Conservation (phyloP, 345 rosid species). For the Dovyalis caffra region DNA sequence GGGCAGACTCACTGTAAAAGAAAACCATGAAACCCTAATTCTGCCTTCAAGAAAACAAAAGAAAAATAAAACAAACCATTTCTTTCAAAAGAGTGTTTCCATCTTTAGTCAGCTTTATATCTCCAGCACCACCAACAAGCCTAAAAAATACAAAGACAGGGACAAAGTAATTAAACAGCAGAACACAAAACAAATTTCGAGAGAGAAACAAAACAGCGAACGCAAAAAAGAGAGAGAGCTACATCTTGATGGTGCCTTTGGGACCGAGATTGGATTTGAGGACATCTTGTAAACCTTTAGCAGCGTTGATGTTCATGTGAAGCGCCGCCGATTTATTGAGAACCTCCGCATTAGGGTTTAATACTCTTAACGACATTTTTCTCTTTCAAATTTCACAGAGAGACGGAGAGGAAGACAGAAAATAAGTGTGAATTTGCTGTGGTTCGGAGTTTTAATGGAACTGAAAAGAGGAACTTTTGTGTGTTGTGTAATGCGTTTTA, state of each 20-base stretch:
- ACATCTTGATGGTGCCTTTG: slow-evolving; percentile 98
- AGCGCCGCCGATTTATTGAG: slow-evolving; percentile 98
- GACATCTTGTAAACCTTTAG: slow-evolving; percentile 93
- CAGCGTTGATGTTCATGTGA: slow-evolving; percentile 98
- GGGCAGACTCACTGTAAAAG: neutral
- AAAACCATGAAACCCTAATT: neutral
- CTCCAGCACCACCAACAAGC: slow-evolving; percentile 99
- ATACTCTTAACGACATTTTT: slow-evolving; percentile 80
- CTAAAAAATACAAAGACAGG: slow-evolving; percentile 26
- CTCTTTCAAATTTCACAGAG: neutral
- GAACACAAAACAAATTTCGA: neutral
- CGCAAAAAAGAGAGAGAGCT: neutral
- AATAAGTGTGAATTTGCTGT: neutral
- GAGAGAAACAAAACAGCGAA: neutral
- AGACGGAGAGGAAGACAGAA: neutral
- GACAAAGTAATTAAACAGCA: slow-evolving; percentile 3
- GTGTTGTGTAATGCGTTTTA: no score
- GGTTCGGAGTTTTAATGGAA: neutral
- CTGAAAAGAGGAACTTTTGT: no score
- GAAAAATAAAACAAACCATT: slow-evolving; percentile 53
- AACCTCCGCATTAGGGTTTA: slow-evolving; percentile 97
- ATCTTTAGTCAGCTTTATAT: slow-evolving; percentile 94
- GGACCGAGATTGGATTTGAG: slow-evolving; percentile 95
- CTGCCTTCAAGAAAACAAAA: slow-evolving; percentile 17
- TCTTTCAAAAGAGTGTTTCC: slow-evolving; percentile 95